These are phyloP conservation scores for Chaetomidium leptoderma DNA, from an alignment of 495 filamentous ascomycete species.

Conservation along the genomic window DNA sequence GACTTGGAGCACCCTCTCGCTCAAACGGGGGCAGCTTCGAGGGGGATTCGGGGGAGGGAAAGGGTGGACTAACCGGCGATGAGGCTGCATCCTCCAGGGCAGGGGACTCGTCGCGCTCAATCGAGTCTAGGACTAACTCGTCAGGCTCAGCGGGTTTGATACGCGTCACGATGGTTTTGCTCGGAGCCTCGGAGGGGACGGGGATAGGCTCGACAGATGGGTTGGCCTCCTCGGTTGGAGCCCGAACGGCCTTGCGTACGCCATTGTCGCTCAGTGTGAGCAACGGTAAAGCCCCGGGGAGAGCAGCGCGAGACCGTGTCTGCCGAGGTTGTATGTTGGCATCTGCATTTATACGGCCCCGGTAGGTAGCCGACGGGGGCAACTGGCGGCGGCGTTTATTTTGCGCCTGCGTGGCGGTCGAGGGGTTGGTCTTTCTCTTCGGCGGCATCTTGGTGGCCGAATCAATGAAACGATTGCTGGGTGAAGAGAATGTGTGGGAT, in stretches of 20 bases:
- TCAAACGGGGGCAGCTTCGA: not conserved
- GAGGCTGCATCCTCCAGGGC: not conserved
- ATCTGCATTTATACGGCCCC: not conserved
- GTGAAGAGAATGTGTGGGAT: not conserved
- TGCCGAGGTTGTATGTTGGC: not conserved
- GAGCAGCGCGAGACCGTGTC: conserved; percentile 10
- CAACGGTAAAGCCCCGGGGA: conserved; percentile 3
- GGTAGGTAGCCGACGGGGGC: not conserved
- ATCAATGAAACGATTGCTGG: not conserved
- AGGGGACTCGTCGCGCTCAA: not conserved
- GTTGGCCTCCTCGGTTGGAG: too few relatives aligned
- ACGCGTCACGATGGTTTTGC: too few relatives aligned
- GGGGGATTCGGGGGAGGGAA: not conserved
- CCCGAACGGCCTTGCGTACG: too few relatives aligned
- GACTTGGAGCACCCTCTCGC: not conserved
- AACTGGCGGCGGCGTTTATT: not conserved
- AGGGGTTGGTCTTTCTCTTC: not conserved
- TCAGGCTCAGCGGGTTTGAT: too few relatives aligned
- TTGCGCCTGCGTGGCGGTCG: not conserved
- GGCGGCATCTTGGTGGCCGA: not conserved
- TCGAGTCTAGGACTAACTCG: not conserved
- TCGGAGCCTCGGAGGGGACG: too few relatives aligned
- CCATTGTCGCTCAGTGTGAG: not conserved
- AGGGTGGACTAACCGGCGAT: not conserved
- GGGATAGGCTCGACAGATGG: too few relatives aligned